These are phyloP conservation scores for Epichloe gansuensis DNA, from an alignment of 2,329 filamentous ascomycete genomes.

Conservation along the genomic window DNA sequence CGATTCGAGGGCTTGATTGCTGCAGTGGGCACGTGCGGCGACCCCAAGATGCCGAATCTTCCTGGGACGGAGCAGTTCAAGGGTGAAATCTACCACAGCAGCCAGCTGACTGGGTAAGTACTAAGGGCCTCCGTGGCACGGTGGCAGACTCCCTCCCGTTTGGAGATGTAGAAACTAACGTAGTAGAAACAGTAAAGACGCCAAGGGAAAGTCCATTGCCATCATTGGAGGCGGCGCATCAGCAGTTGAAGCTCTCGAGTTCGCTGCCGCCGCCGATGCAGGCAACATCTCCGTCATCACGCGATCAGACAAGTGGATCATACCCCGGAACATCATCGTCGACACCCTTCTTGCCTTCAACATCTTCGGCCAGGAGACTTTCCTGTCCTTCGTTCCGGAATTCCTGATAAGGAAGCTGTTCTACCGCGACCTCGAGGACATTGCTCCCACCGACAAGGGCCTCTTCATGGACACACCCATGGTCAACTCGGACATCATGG, in stretches of 20 bases:
- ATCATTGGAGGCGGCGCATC: conserved; percentile 71
- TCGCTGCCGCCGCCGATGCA: conserved; percentile 55
- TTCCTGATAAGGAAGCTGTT: conserved; percentile 63
- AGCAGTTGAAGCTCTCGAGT: conserved; percentile 74
- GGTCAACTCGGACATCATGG: conserved; percentile 73
- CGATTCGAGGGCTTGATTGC: conserved; percentile 69
- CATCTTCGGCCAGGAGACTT: conserved; percentile 65
- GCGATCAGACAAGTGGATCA: conserved; percentile 77
- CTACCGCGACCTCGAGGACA: conserved; percentile 66
- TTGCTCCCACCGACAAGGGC: conserved; percentile 55
- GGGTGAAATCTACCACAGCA: conserved; percentile 64
- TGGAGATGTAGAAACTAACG: background rate
- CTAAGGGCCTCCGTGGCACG: conserved; percentile 2
- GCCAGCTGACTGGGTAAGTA: conserved; percentile 55
- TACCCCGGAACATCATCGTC: conserved; percentile 65
- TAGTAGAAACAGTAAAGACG: conserved; percentile 38
- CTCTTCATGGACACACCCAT: conserved; percentile 79
- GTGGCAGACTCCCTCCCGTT: background rate
- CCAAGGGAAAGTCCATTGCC: conserved; percentile 61
- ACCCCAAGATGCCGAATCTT: conserved; percentile 60
- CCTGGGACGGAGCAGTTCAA: conserved; percentile 60
- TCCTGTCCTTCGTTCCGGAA: conserved; percentile 69
- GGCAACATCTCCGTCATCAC: conserved; percentile 60
- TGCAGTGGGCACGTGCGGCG: conserved; percentile 70
- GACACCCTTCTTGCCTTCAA: conserved; percentile 66